Percentiles rank a stretch among this genome's conserved stretches.
Evolutionary conservation across 768 basidiomycete genomes (phyloP).

Genomic region (Daedalea quercina): DNA sequence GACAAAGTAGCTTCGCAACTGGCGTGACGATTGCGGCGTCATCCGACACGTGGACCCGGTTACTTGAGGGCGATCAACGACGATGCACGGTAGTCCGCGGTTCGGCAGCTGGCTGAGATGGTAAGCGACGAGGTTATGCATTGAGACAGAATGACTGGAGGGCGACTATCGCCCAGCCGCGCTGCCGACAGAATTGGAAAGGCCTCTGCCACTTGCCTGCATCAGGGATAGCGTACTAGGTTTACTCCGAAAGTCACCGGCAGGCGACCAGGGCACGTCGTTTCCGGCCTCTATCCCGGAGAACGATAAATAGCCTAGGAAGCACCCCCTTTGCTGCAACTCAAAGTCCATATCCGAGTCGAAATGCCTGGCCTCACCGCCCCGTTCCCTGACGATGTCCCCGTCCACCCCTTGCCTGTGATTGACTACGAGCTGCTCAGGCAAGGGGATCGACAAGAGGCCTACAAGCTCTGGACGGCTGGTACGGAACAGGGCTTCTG

Average conservation of each 20-base stretch:
- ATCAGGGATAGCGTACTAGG: slow-evolving; percentile 1
- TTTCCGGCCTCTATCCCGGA: not conserved
- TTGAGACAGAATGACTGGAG: not conserved
- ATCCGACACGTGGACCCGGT: slow-evolving; percentile 1
- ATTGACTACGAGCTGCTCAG: slow-evolving; percentile 47
- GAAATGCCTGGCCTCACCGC: slow-evolving; percentile 24
- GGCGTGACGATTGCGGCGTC: not conserved
- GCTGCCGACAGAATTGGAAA: not conserved
- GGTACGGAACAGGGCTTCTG: slow-evolving; percentile 58
- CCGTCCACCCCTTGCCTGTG: slow-evolving; percentile 47
- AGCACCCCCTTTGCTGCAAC: not conserved
- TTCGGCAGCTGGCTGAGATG: slow-evolving; percentile 2
- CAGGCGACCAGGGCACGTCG: not conserved
- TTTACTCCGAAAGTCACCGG: slow-evolving; percentile 1
- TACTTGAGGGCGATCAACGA: slow-evolving; percentile 3
- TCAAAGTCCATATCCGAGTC: slow-evolving; percentile 1
- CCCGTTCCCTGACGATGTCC: slow-evolving; percentile 46
- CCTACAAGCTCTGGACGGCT: slow-evolving; percentile 48
- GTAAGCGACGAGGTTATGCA: not conserved
- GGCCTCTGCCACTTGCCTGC: not conserved
- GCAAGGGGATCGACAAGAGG: slow-evolving; percentile 34
- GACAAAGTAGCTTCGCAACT: not conserved
- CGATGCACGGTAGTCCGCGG: not conserved
- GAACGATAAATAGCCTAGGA: not conserved
- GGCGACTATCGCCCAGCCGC: not conserved